These are phyloP conservation scores for Phalaenopsis equestris DNA, from an alignment of 106 monocot species.

Conservation along the genomic window DNA sequence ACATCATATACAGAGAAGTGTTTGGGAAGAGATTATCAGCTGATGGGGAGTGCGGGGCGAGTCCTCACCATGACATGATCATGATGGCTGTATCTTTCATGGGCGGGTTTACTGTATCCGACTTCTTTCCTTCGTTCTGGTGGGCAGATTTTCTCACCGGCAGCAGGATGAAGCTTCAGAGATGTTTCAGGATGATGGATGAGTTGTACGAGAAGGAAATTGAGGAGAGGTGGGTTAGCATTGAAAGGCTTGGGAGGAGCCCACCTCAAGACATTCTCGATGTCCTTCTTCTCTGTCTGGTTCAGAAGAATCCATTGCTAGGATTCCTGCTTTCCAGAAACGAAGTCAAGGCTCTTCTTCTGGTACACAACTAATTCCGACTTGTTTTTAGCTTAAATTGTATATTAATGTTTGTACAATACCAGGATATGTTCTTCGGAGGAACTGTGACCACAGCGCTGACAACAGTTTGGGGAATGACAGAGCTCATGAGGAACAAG, in stretches of 20 bases:
- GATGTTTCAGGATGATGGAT: background rate
- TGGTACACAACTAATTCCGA: background rate
- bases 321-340: background rate
- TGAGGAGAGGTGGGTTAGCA: background rate
- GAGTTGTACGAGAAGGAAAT: background rate
- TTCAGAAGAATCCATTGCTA: background rate
- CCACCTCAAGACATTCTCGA: background rate
- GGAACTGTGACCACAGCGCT: conserved; percentile 13
- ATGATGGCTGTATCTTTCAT: background rate
- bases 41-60: background rate
- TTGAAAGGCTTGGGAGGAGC: background rate
- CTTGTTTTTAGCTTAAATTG: too few relatives aligned
- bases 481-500: conserved; percentile 7
- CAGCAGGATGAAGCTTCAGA: background rate
- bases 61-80: background rate
- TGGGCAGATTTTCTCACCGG: background rate
- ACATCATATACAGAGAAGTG: background rate
- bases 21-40: background rate
- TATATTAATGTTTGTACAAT: background rate
- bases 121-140: conserved; percentile 3
- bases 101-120: background rate
- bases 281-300: background rate
- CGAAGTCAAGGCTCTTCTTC: conserved; percentile 4
- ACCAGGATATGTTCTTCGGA: conserved; percentile 6
- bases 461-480: conserved; percentile 12